Base-by-base conservation (phyloP, 2,329 filamentous ascomycete species). In the Botrytis deweyae region DNA sequence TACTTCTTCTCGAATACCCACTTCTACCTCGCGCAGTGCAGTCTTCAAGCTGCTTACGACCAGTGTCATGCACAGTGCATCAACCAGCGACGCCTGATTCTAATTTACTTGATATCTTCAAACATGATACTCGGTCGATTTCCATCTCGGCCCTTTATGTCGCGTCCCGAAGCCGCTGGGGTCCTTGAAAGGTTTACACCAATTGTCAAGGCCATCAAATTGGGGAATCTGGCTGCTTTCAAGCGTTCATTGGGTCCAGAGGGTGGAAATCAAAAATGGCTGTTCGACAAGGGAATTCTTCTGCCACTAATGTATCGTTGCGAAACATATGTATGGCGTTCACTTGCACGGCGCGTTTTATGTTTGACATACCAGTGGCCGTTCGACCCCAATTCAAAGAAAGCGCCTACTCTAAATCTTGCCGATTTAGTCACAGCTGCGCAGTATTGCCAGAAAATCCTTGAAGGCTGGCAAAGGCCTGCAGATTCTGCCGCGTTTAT, bases 91-190 rank as follows among this genome's bases (percentile, higher is more conserved):
- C 89, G 90, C 33, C 86, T 91, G 71, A 95, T 98, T 75, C 89
- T 98, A 55, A 92, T 92, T 62, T 95, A 95, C 81, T 89, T 98
- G 58, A 91, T 97, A 74, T 88, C 94, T 1, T 88, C 90, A 78
- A 97, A 97, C 80, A 87, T 98, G 72, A 90, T 97, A 55, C 87
- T 97, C 65, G 95, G 94, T 36, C 91, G 93, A 44, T 93, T 98
- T 77, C 95, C 95, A 1, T 92, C 91, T 1, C 80, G 84, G 14
- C 75, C 82, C 3, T 87, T 97, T 1, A 88, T 97, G 63, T 84
- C 87, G 58, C 88, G 91, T 1, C 91, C 92, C 4, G 93, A 96
- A 83, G 90, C 93, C 20, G 82, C 84, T 72, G 87, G 87, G 1
- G 84, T 97, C 36, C 86, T 85, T 0, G 85, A 89, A 36, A 87